These are phyloP conservation scores for Warburgia ugandensis DNA, from an alignment of 164 flowering plant genomes.

Conservation along the genomic window DNA sequence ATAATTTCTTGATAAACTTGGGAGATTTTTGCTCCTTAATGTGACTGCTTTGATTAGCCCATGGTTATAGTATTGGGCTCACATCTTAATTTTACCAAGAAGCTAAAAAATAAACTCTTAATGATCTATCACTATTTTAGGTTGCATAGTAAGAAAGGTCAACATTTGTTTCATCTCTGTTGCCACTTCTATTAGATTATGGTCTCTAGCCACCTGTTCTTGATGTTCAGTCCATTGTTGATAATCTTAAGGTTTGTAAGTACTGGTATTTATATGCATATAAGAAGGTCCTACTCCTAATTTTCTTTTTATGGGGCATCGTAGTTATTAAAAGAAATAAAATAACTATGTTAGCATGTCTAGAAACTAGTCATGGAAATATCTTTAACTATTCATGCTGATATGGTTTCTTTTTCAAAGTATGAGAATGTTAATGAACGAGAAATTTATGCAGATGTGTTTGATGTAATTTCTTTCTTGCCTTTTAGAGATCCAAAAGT, in stretches of 20 bases:
- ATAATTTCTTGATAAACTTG: neutral
- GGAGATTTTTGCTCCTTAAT: neutral
- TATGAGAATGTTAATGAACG: neutral
- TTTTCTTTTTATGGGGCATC: neutral
- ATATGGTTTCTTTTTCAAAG: neutral
- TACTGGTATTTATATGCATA: neutral
- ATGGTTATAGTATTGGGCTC: neutral
- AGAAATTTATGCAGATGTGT: neutral
- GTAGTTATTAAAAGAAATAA: no score
- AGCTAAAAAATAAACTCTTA: neutral
- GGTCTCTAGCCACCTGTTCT: slow-evolving; percentile 74
- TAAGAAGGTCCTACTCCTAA: neutral
- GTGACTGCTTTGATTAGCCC: neutral
- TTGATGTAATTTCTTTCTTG: neutral
- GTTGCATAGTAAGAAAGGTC: slow-evolving; percentile 88
- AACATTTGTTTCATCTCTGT: slow-evolving; percentile 65
- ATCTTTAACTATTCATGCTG: neutral
- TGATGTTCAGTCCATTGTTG: slow-evolving; percentile 92
- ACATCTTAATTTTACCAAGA: neutral
- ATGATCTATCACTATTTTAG: slow-evolving; percentile 34
- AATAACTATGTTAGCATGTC: no score
- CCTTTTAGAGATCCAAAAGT: neutral
- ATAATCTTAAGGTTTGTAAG: slow-evolving; percentile 72
- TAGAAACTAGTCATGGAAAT: neutral
- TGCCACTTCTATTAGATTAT: slow-evolving; percentile 88